Conservation (phyloP, 192 early-diverging fungal species). For the Backusella tarrabulga region DNA sequence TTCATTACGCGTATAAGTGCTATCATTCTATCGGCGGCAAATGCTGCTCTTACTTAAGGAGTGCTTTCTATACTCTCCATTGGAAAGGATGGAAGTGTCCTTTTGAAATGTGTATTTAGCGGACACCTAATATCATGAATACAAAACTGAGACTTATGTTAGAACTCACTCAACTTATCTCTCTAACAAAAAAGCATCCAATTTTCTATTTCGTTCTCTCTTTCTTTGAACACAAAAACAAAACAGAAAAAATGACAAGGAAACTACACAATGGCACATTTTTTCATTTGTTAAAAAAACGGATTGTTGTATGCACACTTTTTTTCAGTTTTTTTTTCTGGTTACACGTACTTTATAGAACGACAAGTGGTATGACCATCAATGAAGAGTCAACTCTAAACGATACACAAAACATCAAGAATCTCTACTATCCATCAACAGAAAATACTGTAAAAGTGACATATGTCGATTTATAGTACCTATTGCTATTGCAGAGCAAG, state of each 20-base stretch:
- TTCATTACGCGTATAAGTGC: neutral
- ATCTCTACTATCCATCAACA: constrained; percentile 3
- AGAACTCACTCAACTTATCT: neutral
- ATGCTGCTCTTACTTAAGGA: neutral
- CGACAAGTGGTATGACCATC: neutral
- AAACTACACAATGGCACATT: neutral
- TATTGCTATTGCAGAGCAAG: constrained; percentile 37
- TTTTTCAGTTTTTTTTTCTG: neutral
- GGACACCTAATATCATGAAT: neutral
- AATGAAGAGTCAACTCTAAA: neutral
- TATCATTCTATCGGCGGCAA: neutral
- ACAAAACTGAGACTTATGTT: neutral
- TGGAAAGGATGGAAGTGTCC: neutral
- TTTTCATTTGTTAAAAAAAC: neutral
- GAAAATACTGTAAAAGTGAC: constrained; percentile 24
- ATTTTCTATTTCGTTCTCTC: neutral
- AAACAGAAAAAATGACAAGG: neutral
- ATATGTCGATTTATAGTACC: constrained; percentile 33
- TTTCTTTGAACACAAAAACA: neutral
- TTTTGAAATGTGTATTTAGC: neutral
- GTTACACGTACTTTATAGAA: neutral
- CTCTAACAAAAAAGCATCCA: neutral
- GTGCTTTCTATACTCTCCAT: neutral
- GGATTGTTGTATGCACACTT: neutral
- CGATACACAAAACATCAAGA: neutral